These are phyloP conservation scores for Earliella scabrosa DNA, from an alignment of 1,284 basidiomycete species.

Conservation along the genomic window DNA sequence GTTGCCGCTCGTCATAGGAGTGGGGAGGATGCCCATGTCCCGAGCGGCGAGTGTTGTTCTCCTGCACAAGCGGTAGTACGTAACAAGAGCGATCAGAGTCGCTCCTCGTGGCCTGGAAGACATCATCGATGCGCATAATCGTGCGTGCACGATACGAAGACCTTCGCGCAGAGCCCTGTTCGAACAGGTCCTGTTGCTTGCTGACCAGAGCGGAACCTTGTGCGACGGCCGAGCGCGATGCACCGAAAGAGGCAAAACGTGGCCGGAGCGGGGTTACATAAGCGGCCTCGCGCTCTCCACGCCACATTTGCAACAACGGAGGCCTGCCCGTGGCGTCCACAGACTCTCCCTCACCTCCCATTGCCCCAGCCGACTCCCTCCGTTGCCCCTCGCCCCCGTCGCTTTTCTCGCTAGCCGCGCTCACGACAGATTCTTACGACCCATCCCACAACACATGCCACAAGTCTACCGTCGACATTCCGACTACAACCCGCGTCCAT, in stretches of 20 bases:
- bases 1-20: too few species aligned
- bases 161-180: background rate
- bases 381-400: background rate
- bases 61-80: too few species aligned
- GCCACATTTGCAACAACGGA: slow-evolving; percentile 20
- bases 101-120: background rate
- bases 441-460: slow-evolving; percentile 24
- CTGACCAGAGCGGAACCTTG: too few species aligned
- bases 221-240: slow-evolving; percentile 1
- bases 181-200: too few species aligned
- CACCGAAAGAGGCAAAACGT: slow-evolving; percentile 3
- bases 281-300: slow-evolving; percentile 26
- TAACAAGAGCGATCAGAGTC: background rate
- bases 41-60: too few species aligned
- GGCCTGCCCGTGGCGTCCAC: slow-evolving; percentile 6
- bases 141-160: background rate
- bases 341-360: slow-evolving; percentile 16
- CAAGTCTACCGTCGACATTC: slow-evolving; percentile 32
- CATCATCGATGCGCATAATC: background rate
- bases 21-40: too few species aligned
- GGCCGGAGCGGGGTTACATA: slow-evolving; percentile 11
- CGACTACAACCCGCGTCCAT: slow-evolving; percentile 25
- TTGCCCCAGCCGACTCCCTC: background rate
- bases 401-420: background rate
- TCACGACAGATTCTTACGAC: slow-evolving; percentile 12